A percentile compares a stretch with the other conserved stretches of the same genome.
Conservation (phyloP, 164 flowering plant species). For the Piper betle region DNA sequence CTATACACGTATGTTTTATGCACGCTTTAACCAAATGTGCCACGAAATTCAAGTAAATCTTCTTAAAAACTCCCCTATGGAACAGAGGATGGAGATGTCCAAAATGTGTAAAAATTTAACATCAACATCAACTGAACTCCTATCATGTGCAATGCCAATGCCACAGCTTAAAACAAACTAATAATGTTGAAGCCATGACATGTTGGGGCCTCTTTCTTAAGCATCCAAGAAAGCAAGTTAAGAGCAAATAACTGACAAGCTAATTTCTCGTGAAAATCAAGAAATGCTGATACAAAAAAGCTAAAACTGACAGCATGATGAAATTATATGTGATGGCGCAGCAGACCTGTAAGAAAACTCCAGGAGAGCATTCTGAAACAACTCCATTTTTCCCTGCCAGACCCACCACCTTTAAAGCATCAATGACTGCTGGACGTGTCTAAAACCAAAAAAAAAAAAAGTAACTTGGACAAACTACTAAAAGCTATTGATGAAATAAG, state of each 20-base stretch:
- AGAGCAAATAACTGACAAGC: background rate
- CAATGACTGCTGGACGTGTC: constrained; percentile 75
- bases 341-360: constrained; percentile 86
- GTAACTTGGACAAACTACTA: background rate
- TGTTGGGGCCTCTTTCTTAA: too few relatives aligned
- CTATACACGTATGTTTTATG: too few relatives aligned
- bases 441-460: constrained; percentile 5
- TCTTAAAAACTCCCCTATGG: too few relatives aligned
- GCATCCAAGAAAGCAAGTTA: too few relatives aligned
- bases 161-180: too few relatives aligned
- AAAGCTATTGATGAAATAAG: background rate
- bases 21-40: too few relatives aligned
- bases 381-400: constrained; percentile 76
- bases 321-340: background rate
- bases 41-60: too few relatives aligned
- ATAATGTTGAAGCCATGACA: too few relatives aligned
- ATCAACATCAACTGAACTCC: too few relatives aligned
- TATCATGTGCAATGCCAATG: too few relatives aligned
- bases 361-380: constrained; percentile 69
- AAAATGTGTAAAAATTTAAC: too few relatives aligned
- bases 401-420: constrained; percentile 45
- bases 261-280: background rate
- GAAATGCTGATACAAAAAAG: background rate
- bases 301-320: background rate
- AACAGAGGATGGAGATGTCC: too few relatives aligned